A percentile compares a stretch with the other conserved stretches of the same genome.
Conservation (phyloP, 2,329 filamentous ascomycete species). For the Teratosphaeriaceae sp. region DNA sequence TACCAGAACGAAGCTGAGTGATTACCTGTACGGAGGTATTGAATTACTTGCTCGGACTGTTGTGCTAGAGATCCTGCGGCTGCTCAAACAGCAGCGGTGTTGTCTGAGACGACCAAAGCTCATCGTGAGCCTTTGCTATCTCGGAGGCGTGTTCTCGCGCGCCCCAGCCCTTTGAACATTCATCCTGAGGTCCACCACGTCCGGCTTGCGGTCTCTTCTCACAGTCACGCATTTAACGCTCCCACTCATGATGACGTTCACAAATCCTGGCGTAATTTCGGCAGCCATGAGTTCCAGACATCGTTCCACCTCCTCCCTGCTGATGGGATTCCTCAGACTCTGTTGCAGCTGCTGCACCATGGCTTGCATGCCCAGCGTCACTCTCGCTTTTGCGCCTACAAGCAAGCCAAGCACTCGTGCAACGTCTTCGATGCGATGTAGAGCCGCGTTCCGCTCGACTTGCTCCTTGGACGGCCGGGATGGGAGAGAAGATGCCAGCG, state of each 20-base stretch:
- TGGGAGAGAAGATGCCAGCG: conserved; percentile 31
- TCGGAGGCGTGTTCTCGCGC: neutral
- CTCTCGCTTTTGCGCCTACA: conserved; percentile 30
- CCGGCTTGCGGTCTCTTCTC: conserved; percentile 23
- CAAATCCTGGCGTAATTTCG: conserved; percentile 39
- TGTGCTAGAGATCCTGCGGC: no score
- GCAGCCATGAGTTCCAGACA: conserved; percentile 37
- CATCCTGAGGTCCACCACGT: conserved; percentile 19
- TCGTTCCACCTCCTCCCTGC: conserved; percentile 37
- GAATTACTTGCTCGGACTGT: no score
- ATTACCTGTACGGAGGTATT: no score
- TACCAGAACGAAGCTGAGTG: no score
- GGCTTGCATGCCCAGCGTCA: conserved; percentile 39
- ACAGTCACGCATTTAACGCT: conserved; percentile 39
- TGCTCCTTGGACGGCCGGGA: conserved; percentile 36
- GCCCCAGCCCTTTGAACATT: conserved; percentile 17
- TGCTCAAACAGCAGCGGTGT: no score
- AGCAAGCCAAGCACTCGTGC: conserved; percentile 38
- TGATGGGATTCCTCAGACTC: conserved; percentile 41
- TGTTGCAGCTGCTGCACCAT: conserved; percentile 39
- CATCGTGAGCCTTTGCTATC: neutral
- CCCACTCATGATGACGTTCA: conserved; percentile 33
- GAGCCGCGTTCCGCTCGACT: conserved; percentile 39
- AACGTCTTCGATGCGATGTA: conserved; percentile 42
- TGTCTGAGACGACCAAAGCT: no score